Evolutionary conservation across 345 rosid species (phyloP).

Genomic region (Bretschneidera sinensis): DNA sequence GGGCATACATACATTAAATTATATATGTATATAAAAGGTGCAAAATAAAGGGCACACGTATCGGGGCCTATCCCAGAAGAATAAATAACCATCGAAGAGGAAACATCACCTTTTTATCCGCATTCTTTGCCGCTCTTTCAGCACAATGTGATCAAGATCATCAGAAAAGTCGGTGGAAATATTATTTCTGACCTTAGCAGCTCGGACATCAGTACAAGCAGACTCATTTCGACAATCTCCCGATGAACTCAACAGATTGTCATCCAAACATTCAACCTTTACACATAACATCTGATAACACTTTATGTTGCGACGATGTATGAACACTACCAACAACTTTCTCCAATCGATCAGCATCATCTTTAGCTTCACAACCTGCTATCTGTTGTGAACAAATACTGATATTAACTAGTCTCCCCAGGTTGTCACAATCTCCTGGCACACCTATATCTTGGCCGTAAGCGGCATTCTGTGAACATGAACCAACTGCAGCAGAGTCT

Average conservation of each 20-base stretch:
- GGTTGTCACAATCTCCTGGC: conserved; percentile 6
- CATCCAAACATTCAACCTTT: conserved; percentile 15
- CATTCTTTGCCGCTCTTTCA: conserved; percentile 43
- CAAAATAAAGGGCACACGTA: background rate
- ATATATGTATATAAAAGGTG: background rate
- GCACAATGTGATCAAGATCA: conserved; percentile 53
- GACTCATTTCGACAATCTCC: conserved; percentile 15
- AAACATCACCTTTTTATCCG: conserved; percentile 49
- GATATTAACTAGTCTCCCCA: background rate
- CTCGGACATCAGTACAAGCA: conserved; percentile 11
- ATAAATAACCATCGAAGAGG: conserved; percentile 10
- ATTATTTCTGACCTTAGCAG: conserved; percentile 1
- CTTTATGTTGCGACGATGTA: background rate
- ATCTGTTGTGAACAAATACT: conserved; percentile 2
- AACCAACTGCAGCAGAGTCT: background rate
- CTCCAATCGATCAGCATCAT: conserved; percentile 8
- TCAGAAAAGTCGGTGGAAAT: conserved; percentile 22
- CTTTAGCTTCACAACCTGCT: conserved; percentile 1
- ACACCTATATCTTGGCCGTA: conserved; percentile 13
- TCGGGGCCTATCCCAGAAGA: conserved; percentile 9
- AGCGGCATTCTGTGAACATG: background rate
- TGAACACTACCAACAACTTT: background rate
- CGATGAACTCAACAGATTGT: conserved; percentile 9
- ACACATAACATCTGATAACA: conserved; percentile 1
- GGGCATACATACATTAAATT: too few species aligned